Conservation (phyloP, 495 filamentous ascomycete species). For the Neurospora pannonica region DNA sequence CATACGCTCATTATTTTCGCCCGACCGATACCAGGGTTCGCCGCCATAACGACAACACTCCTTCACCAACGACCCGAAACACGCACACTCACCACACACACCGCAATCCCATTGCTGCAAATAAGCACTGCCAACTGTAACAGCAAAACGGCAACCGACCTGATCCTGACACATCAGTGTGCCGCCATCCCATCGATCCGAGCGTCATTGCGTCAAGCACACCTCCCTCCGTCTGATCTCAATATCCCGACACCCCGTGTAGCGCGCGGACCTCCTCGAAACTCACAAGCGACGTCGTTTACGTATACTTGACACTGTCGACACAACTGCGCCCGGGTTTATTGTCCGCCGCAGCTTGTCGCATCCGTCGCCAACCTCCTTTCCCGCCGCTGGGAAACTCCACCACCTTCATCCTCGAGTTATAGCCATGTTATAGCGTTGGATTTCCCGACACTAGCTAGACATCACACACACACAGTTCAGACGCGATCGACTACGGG, state of each 20-base stretch:
- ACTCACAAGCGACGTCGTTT: not conserved
- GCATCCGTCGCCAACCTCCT: not conserved
- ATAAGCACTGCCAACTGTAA: not conserved
- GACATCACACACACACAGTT: not conserved
- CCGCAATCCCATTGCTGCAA: not conserved
- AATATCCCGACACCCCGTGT: slow-evolving; percentile 1
- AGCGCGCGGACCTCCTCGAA: slow-evolving; percentile 19
- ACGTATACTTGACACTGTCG: slow-evolving; percentile 1
- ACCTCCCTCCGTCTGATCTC: not conserved
- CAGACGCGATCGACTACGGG: not conserved
- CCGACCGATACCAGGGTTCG: not conserved
- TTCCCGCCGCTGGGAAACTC: not conserved
- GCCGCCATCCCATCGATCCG: not conserved
- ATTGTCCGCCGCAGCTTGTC: not conserved
- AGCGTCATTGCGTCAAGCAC: not conserved
- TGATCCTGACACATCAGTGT: not conserved
- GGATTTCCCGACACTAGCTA: not conserved
- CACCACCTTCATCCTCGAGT: not conserved
- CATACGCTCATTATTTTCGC: not conserved
- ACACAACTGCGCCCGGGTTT: not conserved
- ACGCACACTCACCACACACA: not conserved
- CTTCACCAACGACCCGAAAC: not conserved
- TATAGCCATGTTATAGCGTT: slow-evolving; percentile 6
- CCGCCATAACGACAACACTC: not conserved
- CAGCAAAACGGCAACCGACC: not conserved